Evolutionary conservation across 345 rosid species (phyloP).

Genomic region (Salix dunnii): DNA sequence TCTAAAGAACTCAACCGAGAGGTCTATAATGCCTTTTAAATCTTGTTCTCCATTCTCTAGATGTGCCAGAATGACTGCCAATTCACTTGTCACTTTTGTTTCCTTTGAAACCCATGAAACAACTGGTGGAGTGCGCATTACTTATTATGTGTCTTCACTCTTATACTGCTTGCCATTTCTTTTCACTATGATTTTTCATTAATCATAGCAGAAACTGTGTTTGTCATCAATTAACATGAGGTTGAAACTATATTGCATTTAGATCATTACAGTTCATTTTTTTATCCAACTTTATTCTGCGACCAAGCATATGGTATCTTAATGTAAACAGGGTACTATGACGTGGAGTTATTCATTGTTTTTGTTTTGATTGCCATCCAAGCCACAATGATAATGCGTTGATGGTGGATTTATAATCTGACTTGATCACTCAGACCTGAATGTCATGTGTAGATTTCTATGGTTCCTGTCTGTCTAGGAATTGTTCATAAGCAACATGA

Average conservation of each 20-base stretch:
- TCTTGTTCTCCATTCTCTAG: too few species aligned
- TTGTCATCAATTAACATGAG: too few species aligned
- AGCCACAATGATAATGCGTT: not conserved
- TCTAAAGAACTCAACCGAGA: not conserved
- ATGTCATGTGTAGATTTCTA: not conserved
- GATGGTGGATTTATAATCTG: not conserved
- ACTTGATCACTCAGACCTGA: not conserved
- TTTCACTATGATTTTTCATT: too few species aligned
- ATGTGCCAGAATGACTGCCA: too few species aligned
- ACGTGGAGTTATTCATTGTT: not conserved
- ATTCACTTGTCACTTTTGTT: too few species aligned
- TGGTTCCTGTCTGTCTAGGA: not conserved
- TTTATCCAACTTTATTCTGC: too few species aligned
- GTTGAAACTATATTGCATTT: too few species aligned
- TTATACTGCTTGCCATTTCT: too few species aligned
- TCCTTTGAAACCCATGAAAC: not conserved
- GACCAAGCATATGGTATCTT: not conserved
- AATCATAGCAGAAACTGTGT: too few species aligned
- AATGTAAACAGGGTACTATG: not conserved
- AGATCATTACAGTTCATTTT: too few species aligned
- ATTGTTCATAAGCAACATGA: not conserved
- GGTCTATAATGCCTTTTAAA: not conserved
- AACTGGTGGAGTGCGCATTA: too few species aligned
- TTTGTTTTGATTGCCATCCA: not conserved
- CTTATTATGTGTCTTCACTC: too few species aligned